Evolutionary conservation across 2,329 filamentous ascomycete genomes (phyloP).

Genomic region (Penicillium frequentans): DNA sequence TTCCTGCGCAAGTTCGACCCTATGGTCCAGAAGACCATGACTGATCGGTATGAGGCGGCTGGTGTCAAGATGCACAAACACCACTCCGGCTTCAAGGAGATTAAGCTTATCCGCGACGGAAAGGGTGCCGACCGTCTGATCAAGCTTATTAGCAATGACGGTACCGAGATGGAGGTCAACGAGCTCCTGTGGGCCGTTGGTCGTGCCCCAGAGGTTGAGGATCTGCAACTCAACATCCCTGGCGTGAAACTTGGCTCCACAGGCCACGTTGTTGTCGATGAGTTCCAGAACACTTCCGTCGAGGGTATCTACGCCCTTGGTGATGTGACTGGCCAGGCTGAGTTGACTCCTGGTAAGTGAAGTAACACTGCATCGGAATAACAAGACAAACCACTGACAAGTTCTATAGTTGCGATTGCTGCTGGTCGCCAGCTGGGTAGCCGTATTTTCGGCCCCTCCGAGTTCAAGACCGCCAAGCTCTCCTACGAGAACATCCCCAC

Average conservation of each 20-base stretch:
- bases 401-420: constrained; percentile 48
- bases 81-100: constrained; percentile 49
- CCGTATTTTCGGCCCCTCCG: constrained; percentile 50
- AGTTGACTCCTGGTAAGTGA: constrained; percentile 50
- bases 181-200: constrained; percentile 55
- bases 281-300: constrained; percentile 51
- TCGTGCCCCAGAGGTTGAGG: constrained; percentile 46
- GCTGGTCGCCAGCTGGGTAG: constrained; percentile 52
- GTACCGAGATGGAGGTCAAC: constrained; percentile 47
- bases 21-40: constrained; percentile 55
- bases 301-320: constrained; percentile 52
- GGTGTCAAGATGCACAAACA: constrained; percentile 51
- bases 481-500: constrained; percentile 54
- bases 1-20: constrained; percentile 55
- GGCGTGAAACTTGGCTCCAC: constrained; percentile 42
- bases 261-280: constrained; percentile 49
- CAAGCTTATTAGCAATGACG: constrained; percentile 45
- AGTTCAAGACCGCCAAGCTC: constrained; percentile 46
- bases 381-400: neutral
- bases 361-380: constrained; percentile 4
- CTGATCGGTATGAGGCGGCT: constrained; percentile 50
- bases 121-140: constrained; percentile 50
- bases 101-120: constrained; percentile 46
- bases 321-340: constrained; percentile 53
- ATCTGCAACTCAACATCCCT: constrained; percentile 41